Percentiles rank a stretch among this genome's conserved stretches.
phyloP scores from a whole-genome alignment of 2,329 filamentous ascomycete genomes.

The Fonsecaea nubica region DNA sequence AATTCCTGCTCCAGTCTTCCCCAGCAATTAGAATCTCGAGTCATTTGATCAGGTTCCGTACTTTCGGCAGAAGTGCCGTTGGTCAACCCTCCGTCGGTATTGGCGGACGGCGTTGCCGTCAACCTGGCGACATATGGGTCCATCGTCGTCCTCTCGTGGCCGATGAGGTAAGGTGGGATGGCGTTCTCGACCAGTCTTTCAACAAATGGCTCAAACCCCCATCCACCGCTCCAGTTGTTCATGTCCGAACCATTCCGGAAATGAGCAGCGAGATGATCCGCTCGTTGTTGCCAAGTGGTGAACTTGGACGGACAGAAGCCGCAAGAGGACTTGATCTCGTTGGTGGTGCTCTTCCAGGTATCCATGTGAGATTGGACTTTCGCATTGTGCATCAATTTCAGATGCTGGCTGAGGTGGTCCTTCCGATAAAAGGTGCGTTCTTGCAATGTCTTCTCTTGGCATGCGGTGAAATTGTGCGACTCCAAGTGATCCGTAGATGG shows the following conservation, averaged over 20 bases:
- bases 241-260: conserved; percentile 49
- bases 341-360: conserved; percentile 59
- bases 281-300: conserved; percentile 44
- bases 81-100: conserved; percentile 34
- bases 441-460: conserved; percentile 65
- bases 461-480: conserved; percentile 64
- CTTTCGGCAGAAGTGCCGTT: conserved; percentile 33
- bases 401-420: conserved; percentile 63
- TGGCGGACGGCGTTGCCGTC: conserved; percentile 26
- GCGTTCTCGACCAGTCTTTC: conserved; percentile 47
- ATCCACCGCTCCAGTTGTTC: conserved; percentile 48
- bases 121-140: conserved; percentile 40
- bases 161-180: conserved; percentile 48
- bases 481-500: conserved; percentile 64
- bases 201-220: conserved; percentile 48
- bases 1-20: conserved; percentile 50
- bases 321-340: conserved; percentile 55
- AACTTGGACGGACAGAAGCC: conserved; percentile 46
- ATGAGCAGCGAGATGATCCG: conserved; percentile 50
- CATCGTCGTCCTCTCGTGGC: conserved; percentile 43
- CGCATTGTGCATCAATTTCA: conserved; percentile 62
- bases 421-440: conserved; percentile 67
- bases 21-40: conserved; percentile 49
- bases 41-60: conserved; percentile 37
- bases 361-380: conserved; percentile 59